A percentile compares a stretch with the other conserved stretches of the same genome.
phyloP scores from a whole-genome alignment of 1,139 yeast species.

The Hanseniaspora gamundiae region DNA sequence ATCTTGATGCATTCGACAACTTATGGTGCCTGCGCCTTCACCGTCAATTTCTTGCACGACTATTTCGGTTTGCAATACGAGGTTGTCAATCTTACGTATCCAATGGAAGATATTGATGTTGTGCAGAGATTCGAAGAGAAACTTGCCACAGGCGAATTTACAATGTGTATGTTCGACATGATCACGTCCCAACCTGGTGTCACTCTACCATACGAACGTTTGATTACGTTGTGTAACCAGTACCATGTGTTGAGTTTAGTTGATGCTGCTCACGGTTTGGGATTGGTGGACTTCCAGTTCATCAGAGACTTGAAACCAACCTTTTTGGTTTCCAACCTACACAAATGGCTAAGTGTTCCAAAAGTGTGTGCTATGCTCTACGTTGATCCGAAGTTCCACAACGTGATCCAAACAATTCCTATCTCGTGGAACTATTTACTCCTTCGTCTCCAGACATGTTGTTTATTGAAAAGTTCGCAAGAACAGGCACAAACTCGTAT shows the following conservation, averaged over 20 bases:
- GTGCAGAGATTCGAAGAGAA: conserved; percentile 30
- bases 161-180: conserved; percentile 45
- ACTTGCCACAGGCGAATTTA: conserved; percentile 14
- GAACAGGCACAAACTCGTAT: conserved; percentile 28
- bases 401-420: conserved; percentile 44
- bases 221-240: conserved; percentile 37
- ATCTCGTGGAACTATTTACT: conserved; percentile 28
- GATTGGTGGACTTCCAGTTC: conserved; percentile 35
- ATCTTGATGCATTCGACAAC: conserved; percentile 40
- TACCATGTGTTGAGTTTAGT: conserved; percentile 42
- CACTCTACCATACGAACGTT: conserved; percentile 40
- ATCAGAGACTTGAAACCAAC: conserved; percentile 38
- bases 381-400: conserved; percentile 41
- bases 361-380: conserved; percentile 49
- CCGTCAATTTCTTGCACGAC: conserved; percentile 36
- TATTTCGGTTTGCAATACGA: conserved; percentile 34
- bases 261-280: conserved; percentile 67
- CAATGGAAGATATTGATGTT: conserved; percentile 33
- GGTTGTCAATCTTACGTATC: conserved; percentile 37
- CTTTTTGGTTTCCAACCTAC: conserved; percentile 50
- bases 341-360: conserved; percentile 59
- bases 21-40: conserved; percentile 46
- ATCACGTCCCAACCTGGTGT: conserved; percentile 57
- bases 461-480: conserved; percentile 23
- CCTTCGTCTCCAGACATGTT: conserved; percentile 7